phyloP scores from a whole-genome alignment of 164 flowering plant genomes.

The Dillenia turbinata region DNA sequence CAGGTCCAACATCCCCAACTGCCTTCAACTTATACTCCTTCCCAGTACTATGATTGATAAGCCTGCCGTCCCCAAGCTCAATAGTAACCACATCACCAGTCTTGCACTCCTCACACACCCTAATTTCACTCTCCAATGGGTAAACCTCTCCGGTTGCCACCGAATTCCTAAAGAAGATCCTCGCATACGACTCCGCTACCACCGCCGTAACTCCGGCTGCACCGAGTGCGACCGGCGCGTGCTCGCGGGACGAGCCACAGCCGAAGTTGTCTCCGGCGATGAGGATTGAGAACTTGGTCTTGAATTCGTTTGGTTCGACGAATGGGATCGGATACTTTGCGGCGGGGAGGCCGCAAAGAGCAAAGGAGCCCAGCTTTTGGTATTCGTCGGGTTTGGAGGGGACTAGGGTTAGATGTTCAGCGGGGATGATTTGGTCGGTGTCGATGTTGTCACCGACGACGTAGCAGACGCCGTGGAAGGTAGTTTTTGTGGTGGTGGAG shows the following conservation, averaged over 20 bases:
- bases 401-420: slow-evolving; percentile 91
- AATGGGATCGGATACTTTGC: slow-evolving; percentile 52
- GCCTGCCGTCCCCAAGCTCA: slow-evolving; percentile 52
- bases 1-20: slow-evolving; percentile 96
- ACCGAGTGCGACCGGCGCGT: slow-evolving; percentile 96
- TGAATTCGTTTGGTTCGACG: slow-evolving; percentile 47
- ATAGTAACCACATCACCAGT: slow-evolving; percentile 86
- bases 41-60: slow-evolving; percentile 87
- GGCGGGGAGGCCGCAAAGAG: slow-evolving; percentile 75
- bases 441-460: slow-evolving; percentile 94
- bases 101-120: slow-evolving; percentile 80
- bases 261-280: slow-evolving; percentile 91
- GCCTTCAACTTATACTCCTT: slow-evolving; percentile 86
- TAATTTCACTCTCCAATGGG: slow-evolving; percentile 78
- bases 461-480: slow-evolving; percentile 89
- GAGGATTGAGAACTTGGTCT: slow-evolving; percentile 59
- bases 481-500: slow-evolving; percentile 13
- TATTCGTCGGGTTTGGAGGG: slow-evolving; percentile 95
- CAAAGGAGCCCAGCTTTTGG: slow-evolving; percentile 84
- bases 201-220: slow-evolving; percentile 81
- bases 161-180: slow-evolving; percentile 92
- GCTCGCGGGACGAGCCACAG: slow-evolving; percentile 95
- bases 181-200: slow-evolving; percentile 91
- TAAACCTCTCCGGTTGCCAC: slow-evolving; percentile 93
- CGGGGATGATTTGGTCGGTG: slow-evolving; percentile 98